Conservation (phyloP, 192 early-diverging fungal genomes). For the Paraglomus occultum region DNA sequence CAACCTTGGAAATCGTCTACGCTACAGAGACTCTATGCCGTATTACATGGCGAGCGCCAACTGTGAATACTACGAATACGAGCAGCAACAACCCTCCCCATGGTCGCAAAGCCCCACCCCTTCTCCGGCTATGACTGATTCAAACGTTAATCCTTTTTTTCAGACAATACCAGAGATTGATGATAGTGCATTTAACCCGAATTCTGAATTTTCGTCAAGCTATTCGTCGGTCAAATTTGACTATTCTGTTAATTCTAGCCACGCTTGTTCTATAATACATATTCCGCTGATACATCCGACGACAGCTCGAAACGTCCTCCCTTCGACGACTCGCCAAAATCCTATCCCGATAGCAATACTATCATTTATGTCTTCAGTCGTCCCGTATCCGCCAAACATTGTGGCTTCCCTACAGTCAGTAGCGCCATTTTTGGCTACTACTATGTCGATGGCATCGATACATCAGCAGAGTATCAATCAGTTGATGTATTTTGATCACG, state of each 20-base stretch:
- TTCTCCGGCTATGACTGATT: conserved; percentile 50
- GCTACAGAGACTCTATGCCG: neutral
- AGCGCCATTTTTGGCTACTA: conserved; percentile 48
- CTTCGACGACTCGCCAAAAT: conserved; percentile 33
- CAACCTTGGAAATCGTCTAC: neutral
- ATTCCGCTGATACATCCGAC: conserved; percentile 49
- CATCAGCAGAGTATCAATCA: conserved; percentile 16
- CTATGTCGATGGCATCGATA: conserved; percentile 30
- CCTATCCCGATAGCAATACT: conserved; percentile 51
- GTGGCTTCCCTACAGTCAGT: conserved; percentile 39
- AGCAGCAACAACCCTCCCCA: conserved; percentile 53
- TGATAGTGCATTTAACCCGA: conserved; percentile 55
- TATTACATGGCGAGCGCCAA: conserved; percentile 19
- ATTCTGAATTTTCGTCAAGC: conserved; percentile 32
- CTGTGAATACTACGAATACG: conserved; percentile 50
- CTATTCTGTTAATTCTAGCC: neutral
- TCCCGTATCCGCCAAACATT: conserved; percentile 49
- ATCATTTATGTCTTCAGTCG: conserved; percentile 51
- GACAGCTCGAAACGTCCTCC: conserved; percentile 34
- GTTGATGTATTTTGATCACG: conserved; percentile 4
- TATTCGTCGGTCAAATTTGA: neutral
- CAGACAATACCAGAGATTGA: conserved; percentile 50
- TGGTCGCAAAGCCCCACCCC: conserved; percentile 59
- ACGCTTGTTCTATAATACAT: conserved; percentile 49
- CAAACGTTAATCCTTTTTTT: conserved; percentile 57